These are phyloP conservation scores for Hypoxylon sp. DNA, from an alignment of 2,329 filamentous ascomycete species.

Conservation along the genomic window DNA sequence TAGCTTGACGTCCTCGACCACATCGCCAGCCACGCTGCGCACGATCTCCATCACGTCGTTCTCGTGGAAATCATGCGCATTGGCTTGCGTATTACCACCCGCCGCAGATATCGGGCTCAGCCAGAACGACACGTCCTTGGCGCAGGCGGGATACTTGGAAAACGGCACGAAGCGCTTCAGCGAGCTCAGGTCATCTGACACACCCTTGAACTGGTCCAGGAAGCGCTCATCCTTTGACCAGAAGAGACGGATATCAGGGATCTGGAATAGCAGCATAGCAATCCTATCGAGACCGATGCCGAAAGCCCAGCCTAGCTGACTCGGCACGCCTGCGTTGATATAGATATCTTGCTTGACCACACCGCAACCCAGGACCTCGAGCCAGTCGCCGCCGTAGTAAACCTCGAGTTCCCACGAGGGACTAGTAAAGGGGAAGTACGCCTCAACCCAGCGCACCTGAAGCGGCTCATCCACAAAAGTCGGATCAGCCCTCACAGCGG, in stretches of 20 bases:
- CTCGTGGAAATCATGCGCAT: slow-evolving; percentile 78
- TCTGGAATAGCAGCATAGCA: slow-evolving; percentile 96
- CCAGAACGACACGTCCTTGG: slow-evolving; percentile 97
- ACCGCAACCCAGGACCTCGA: slow-evolving; percentile 95
- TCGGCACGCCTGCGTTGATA: slow-evolving; percentile 80
- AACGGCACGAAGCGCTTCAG: slow-evolving; percentile 83
- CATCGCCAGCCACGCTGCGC: slow-evolving; percentile 83
- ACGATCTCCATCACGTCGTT: slow-evolving; percentile 99
- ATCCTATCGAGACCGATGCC: slow-evolving; percentile 94
- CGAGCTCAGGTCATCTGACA: slow-evolving; percentile 65
- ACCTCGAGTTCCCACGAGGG: slow-evolving; percentile 98
- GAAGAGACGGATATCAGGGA: slow-evolving; percentile 96
- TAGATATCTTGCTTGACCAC: slow-evolving; percentile 88
- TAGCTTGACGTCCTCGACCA: slow-evolving; percentile 88
- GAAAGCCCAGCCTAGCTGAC: slow-evolving; percentile 93
- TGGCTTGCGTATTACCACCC: slow-evolving; percentile 61
- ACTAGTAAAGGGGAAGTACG: slow-evolving; percentile 97
- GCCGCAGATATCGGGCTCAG: slow-evolving; percentile 67
- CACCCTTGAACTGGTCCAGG: slow-evolving; percentile 83
- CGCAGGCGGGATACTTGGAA: slow-evolving; percentile 90
- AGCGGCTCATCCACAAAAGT: slow-evolving; percentile 77
- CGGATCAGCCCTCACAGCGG: slow-evolving; percentile 68
- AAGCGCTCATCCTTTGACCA: slow-evolving; percentile 92
- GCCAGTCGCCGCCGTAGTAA: slow-evolving; percentile 94
- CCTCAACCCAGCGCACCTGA: slow-evolving; percentile 92